These are phyloP conservation scores for Pestalotiopsis sp. DNA, from an alignment of 2,329 filamentous ascomycete genomes.

Conservation along the genomic window DNA sequence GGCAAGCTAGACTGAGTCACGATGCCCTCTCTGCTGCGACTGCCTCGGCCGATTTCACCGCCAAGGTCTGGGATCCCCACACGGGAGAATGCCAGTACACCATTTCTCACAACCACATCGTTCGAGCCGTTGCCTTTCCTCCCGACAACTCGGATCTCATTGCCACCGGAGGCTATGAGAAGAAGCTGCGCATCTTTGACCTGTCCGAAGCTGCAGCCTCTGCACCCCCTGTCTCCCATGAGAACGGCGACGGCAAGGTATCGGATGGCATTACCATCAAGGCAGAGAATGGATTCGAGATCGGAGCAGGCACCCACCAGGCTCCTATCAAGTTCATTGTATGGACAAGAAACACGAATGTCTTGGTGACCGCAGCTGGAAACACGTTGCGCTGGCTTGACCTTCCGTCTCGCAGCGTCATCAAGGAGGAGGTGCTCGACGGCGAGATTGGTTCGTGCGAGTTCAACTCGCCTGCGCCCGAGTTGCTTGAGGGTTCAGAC, in stretches of 20 bases:
- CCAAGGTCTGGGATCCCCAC: constrained; percentile 96
- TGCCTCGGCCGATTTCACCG: constrained; percentile 93
- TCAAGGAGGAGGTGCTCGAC: constrained; percentile 78
- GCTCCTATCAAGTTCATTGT: constrained; percentile 95
- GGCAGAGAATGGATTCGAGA: constrained; percentile 75
- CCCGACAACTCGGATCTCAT: constrained; percentile 80
- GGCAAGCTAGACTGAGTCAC: constrained; percentile 89
- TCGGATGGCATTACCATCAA: constrained; percentile 45
- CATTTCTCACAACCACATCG: constrained; percentile 91
- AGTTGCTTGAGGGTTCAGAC: constrained; percentile 60
- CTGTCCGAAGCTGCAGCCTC: constrained; percentile 57
- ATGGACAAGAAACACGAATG: constrained; percentile 87
- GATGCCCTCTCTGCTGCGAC: constrained; percentile 90
- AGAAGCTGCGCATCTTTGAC: constrained; percentile 94
- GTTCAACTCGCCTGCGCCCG: constrained; percentile 69
- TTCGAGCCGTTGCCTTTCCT: constrained; percentile 89
- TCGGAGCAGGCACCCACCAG: constrained; percentile 80
- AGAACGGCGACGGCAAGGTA: constrained; percentile 1
- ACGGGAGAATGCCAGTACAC: constrained; percentile 88
- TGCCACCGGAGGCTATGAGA: constrained; percentile 93
- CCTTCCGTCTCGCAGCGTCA: constrained; percentile 72
- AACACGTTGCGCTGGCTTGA: constrained; percentile 96
- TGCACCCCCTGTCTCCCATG: constrained; percentile 27
- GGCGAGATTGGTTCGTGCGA: constrained; percentile 92
- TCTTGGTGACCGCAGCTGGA: constrained; percentile 88